Base-by-base conservation (phyloP, 169 alveolate genomes). In the Eimeria brunetti region DNA sequence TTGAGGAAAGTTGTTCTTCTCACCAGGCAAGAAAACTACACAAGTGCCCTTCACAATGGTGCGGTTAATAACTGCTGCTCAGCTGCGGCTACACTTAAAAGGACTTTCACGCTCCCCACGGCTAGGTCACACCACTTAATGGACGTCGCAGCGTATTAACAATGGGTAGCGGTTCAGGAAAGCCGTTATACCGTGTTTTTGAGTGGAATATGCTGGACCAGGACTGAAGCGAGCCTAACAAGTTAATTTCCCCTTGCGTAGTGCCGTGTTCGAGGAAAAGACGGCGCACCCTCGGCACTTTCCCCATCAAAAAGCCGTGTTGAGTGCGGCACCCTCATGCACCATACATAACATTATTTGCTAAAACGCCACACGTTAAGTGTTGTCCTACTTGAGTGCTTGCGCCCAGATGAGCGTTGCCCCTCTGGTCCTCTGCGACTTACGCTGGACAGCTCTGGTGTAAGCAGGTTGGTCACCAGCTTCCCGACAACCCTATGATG, bases 341-440 rank as follows among this genome's bases (percentile, higher is more conserved):
- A 7, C 9, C 30, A 73, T 73, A 6, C 22, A 36, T 14, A 4
- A 73, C 20, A 36, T 2, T n/a, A 71, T 20, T 14, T 18, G 4
- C 51, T 1, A 73, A 73, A 73, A 33, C 83, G 30, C 44, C 44
- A 33, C 12, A 16, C 11, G 44, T 51, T 12, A 22, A 24, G n/a
- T 27, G 49, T 49, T 49, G 33, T 14, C 88, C n/a, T 78, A n/a
- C 44, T 3, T 24, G 24, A 8, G 12, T 51, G 88, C 46, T n/a
- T 51, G 67, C 44, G 9, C 88, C 41, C 30, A 22, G 88, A n/a
- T 46, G 67, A 67, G 49, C n/a, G 67, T 78, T 46, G 46, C 88
- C 41, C 22, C 64, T n/a, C 51, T 71, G 88, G 88, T 78, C 88
- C 38, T 67, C 24, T 11, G n/a, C 44, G 88, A 64, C 46, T 64